Evolutionary conservation across 306 rosid species (phyloP), one percentile per base, ranked within the genome.

Genomic region (Corylus avellana): DNA sequence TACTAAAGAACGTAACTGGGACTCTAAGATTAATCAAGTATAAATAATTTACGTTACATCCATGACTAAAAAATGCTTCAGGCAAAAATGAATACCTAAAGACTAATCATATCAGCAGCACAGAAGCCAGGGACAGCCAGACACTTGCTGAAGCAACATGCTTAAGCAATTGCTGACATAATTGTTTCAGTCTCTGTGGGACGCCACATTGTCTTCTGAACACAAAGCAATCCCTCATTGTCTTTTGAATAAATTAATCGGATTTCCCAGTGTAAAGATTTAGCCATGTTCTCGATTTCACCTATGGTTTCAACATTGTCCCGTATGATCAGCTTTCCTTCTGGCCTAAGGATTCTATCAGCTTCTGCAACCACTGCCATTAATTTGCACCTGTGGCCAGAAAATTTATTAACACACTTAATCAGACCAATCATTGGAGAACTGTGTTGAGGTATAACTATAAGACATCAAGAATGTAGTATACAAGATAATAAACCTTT

Each of bases 271-370:
- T 83, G 87, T 18, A 93, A 84, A 75, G 97, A 91, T 61, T 86
- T 88, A 12, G 79, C 89, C 79, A 85, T 70, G 77, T 70, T 86
- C 83, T 93, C 92, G 8, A 93, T 66, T 89, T 91, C 91, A n/a
- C 51, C 76, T 39, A 88, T 69, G 25, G 85, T 91, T 82, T 91
- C 92, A 27, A 67, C 90, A 71, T 79, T 82, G 84, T 93, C 98
- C 76, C 87, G 85, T 2, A 90, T 29, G 11, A 93, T 89, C 70
- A 93, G 76, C 58, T 86, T 85, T 64, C 97, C 98, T 77, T 91
- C 90, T 17, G 97, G 98, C 87, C 98, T 90, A 68, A 93, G 84
- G 75, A 93, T 88, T 85, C 98, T 86, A 86, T 93, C 97, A 77
- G 82, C 92, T 83, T 93, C 97, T 49, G 92, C 98, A 71, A 91